Base-by-base conservation (phyloP, 2,329 filamentous ascomycete species). In the Aspergillus persii region DNA sequence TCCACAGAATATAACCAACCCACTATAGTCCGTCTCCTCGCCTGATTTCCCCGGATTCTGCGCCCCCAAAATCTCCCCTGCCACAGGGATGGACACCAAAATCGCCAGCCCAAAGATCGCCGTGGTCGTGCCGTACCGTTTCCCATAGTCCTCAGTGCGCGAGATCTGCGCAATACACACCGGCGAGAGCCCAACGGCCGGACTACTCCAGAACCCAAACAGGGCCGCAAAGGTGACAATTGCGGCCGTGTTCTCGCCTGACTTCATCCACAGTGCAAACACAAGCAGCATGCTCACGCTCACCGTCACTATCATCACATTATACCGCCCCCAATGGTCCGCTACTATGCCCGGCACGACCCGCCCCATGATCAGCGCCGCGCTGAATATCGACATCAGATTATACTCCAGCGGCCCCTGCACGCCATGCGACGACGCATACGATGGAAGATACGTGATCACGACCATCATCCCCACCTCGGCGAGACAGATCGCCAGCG, bases 161-260 rank as follows among this genome's bases (percentile, higher is more conserved):
- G 66, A 73, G 4, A 74, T 60, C 47, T 73, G 70, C 4, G 64
- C 62, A 7, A 74, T 62, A 54, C 69, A 72, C 4, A 71, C 69
- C 8, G 71, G 71, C 2, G 68, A 63, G 11, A 73, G 56, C 30
- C 66, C 69, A 26, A 72, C 66, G 5, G 63, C 64, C 8, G 69
- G 56, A 5, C 70, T 69, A 15, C 62, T 66, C 60, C 56, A 66
- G 29, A 64, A 63, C 7, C 63, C 63, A 30, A 62, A 73, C 0
- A 74, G 58, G 0, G 67, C 60, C 0, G 67, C 63, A 31, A 63
- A 73, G 9, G 55, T 61, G 8, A 74, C 62, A 8, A 72, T 64
- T 6, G 62, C 57, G 1, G 66, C 65, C 8, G 55, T 54, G 30
- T 62, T 65, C 5, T 50, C 54, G 1, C 56, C 51, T 0, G 63